Conservation (phyloP, 2,329 filamentous ascomycete species). For the Stachybotrys chlorohalonatus region DNA sequence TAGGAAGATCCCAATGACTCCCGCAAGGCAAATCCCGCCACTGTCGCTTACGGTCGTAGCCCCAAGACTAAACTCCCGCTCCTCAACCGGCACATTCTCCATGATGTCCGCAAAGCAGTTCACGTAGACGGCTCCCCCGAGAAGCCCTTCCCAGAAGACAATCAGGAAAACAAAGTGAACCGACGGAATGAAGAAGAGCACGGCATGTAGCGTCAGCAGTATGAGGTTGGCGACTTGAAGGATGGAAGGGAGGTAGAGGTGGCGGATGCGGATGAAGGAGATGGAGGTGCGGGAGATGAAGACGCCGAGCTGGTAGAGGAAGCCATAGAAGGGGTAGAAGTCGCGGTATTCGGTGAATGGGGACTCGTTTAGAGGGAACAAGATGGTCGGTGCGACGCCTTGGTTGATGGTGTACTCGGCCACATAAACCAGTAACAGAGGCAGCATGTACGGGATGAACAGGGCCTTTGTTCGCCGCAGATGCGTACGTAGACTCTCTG, state of each 20-base stretch:
- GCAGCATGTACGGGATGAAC: conserved; percentile 78
- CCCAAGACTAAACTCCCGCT: conserved; percentile 84
- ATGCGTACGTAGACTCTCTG: conserved; percentile 33
- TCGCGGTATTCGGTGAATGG: conserved; percentile 76
- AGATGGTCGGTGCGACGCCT: conserved; percentile 78
- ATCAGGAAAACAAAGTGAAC: conserved; percentile 80
- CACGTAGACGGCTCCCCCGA: conserved; percentile 89
- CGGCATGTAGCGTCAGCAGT: conserved; percentile 64
- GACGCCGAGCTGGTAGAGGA: conserved; percentile 90
- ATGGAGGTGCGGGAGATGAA: conserved; percentile 90
- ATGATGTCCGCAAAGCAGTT: conserved; percentile 94
- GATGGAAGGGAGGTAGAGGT: conserved; percentile 72
- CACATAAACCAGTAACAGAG: conserved; percentile 83
- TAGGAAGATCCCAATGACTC: conserved; percentile 72
- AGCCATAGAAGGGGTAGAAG: conserved; percentile 92
- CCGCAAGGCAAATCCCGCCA: conserved; percentile 80
- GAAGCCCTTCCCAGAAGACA: conserved; percentile 87
- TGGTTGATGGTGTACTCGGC: conserved; percentile 98
- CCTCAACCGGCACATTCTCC: conserved; percentile 65
- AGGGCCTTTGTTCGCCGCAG: conserved; percentile 60
- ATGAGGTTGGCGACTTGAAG: conserved; percentile 73
- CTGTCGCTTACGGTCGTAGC: conserved; percentile 91
- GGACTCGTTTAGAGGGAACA: conserved; percentile 69
- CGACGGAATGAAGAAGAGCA: conserved; percentile 73
- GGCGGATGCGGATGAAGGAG: conserved; percentile 73